These are phyloP conservation scores for Coprinellus micaceus DNA, from an alignment of 768 basidiomycete genomes.

Conservation along the genomic window DNA sequence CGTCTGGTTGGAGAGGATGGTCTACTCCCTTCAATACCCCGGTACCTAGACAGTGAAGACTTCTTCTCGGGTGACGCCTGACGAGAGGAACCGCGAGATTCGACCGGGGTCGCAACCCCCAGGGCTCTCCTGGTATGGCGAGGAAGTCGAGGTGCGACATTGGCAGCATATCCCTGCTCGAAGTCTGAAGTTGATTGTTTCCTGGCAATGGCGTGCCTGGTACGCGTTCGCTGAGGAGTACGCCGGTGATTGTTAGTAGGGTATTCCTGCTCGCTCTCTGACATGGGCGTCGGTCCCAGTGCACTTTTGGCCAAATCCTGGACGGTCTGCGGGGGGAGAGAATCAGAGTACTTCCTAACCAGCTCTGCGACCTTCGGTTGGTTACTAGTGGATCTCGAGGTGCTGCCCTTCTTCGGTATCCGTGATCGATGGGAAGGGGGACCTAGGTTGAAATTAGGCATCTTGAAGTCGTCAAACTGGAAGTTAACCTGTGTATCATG, in stretches of 20 bases:
- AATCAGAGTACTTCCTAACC: conserved; percentile 78
- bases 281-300: conserved; percentile 52
- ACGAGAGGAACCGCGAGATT: conserved; percentile 62
- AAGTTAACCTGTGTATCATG: not conserved
- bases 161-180: conserved; percentile 90
- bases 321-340: conserved; percentile 66
- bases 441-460: conserved; percentile 19
- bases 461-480: conserved; percentile 3
- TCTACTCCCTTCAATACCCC: conserved; percentile 41
- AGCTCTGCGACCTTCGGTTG: conserved; percentile 79
- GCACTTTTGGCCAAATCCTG: conserved; percentile 72
- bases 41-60: conserved; percentile 21
- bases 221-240: conserved; percentile 40
- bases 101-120: conserved; percentile 45
- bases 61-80: conserved; percentile 75
- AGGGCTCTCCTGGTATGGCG: conserved; percentile 51
- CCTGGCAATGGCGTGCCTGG: conserved; percentile 36
- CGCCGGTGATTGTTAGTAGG: conserved; percentile 34
- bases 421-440: conserved; percentile 45
- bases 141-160: conserved; percentile 76
- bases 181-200: conserved; percentile 78
- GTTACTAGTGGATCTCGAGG: conserved; percentile 16
- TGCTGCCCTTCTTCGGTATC: conserved; percentile 52
- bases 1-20: conserved; percentile 42
- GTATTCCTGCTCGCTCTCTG: conserved; percentile 82